Percentiles rank a stretch among this genome's conserved stretches.
phyloP scores from a whole-genome alignment of 192 early-diverging fungal genomes.

The Mortierella antarctica region DNA sequence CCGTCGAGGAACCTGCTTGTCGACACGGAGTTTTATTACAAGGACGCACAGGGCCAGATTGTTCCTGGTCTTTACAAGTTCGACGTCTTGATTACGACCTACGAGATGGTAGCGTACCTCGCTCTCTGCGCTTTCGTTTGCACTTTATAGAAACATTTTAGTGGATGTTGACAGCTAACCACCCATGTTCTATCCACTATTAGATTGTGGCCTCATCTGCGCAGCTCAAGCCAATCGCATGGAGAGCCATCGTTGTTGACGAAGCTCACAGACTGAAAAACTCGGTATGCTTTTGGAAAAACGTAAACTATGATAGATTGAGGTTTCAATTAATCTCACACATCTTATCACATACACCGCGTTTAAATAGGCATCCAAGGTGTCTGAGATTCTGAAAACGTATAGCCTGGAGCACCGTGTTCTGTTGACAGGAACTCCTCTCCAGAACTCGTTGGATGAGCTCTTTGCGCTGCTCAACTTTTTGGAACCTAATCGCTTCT shows the following conservation, averaged over 20 bases:
- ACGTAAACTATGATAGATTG: constrained; percentile 22
- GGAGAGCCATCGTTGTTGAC: constrained; percentile 81
- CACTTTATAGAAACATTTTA: not conserved
- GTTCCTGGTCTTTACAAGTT: constrained; percentile 67
- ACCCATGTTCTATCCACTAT: not conserved
- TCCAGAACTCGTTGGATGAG: constrained; percentile 88
- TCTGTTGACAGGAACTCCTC: constrained; percentile 86
- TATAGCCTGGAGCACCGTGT: constrained; percentile 84
- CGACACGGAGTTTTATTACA: constrained; percentile 77
- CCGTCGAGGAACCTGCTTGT: constrained; percentile 77
- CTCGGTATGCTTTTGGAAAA: constrained; percentile 40
- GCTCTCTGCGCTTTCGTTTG: no score
- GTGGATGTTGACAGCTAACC: not conserved
- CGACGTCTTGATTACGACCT: constrained; percentile 70
- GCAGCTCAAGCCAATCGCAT: constrained; percentile 75
- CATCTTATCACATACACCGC: not conserved
- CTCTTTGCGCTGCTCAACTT: constrained; percentile 88
- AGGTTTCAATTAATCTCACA: not conserved
- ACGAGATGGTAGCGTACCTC: constrained; percentile 51
- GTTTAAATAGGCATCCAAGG: constrained; percentile 70
- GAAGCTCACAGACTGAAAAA: constrained; percentile 91
- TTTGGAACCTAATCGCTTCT: constrained; percentile 81
- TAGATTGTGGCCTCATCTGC: constrained; percentile 67
- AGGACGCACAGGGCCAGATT: constrained; percentile 44
- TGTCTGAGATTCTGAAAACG: constrained; percentile 79